Evolutionary conservation across 306 rosid species (phyloP).

Genomic region (Sophora flavescens): DNA sequence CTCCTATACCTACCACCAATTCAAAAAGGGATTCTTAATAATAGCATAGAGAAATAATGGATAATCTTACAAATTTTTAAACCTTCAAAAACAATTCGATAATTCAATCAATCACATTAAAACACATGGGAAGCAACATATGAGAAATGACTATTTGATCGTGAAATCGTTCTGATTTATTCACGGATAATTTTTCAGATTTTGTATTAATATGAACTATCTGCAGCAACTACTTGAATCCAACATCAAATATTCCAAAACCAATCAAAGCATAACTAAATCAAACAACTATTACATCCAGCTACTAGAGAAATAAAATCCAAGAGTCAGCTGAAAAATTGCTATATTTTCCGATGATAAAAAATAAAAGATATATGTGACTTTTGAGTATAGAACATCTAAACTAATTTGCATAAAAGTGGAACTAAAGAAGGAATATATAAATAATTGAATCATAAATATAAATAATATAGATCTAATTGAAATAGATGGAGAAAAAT

Average conservation of each 20-base stretch:
- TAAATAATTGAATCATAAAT: no score
- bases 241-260: conserved; percentile 1
- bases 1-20: no score
- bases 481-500: no score
- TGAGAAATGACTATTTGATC: not conserved
- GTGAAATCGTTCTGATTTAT: not conserved
- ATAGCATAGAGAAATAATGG: not conserved
- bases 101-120: not conserved
- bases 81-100: conserved; percentile 9
- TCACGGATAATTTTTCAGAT: not conserved
- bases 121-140: not conserved
- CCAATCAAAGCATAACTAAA: conserved; percentile 28
- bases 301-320: no score
- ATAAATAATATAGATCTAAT: no score
- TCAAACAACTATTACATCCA: no score
- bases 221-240: conserved; percentile 2
- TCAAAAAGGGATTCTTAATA: conserved; percentile 7
- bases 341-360: no score
- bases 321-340: no score
- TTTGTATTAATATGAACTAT: not conserved
- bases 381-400: no score
- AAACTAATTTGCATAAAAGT: no score
- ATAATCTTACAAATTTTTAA: not conserved
- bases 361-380: no score
- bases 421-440: no score